A percentile compares a stretch with the other conserved stretches of the same genome.
Evolutionary conservation across 2,329 filamentous ascomycete species (phyloP).

Genomic region (Fusarium solani-melongenae): DNA sequence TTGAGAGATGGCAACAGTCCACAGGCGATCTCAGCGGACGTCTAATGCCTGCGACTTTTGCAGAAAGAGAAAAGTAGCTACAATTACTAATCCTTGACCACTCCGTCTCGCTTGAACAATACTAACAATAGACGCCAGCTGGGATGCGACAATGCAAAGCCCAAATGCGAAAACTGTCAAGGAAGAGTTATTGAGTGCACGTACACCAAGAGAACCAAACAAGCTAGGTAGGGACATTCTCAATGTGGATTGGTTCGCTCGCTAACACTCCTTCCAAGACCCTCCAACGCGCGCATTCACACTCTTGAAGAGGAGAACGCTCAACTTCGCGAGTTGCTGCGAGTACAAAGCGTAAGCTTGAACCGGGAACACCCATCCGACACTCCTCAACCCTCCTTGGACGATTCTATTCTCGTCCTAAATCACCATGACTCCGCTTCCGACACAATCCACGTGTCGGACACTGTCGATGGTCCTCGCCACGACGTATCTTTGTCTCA

Average conservation of each 20-base stretch:
- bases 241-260: rapidly evolving
- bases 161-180: slow-evolving; percentile 31
- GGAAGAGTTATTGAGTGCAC: slow-evolving; percentile 11
- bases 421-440: neutral
- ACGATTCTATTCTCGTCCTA: neutral
- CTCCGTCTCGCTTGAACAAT: neutral
- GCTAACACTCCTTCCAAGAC: neutral
- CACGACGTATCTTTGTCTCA: neutral
- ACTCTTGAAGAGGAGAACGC: slow-evolving; percentile 53
- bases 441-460: neutral
- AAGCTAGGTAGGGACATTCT: neutral
- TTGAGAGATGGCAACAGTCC: neutral
- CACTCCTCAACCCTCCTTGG: neutral
- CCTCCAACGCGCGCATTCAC: slow-evolving; percentile 44
- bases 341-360: neutral
- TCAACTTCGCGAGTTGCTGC: slow-evolving; percentile 45
- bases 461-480: neutral
- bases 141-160: slow-evolving; percentile 35
- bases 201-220: slow-evolving; percentile 19
- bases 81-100: neutral
- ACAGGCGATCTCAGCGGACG: neutral
- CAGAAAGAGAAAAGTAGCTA: slow-evolving; percentile 29
- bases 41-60: slow-evolving; percentile 37
- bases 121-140: neutral
- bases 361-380: neutral